Evolutionary conservation across 2,329 filamentous ascomycete species (phyloP), one percentile per base, ranked within the genome.

Genomic region (Alternaria sp.): DNA sequence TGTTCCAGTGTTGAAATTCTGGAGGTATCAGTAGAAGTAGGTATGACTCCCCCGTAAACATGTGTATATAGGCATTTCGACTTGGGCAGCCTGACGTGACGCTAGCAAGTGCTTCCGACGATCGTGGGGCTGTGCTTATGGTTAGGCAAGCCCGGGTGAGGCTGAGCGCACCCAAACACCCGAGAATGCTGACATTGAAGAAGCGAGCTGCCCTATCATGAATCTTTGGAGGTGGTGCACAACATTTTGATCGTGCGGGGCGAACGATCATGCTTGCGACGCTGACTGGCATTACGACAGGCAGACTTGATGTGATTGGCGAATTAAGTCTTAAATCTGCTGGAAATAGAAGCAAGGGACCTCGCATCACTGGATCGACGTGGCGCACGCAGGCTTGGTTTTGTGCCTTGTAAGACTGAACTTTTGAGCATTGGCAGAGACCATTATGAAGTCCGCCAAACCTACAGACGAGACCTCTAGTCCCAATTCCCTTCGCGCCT

Each of bases 381-480:
- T 29, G 26, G 50, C 14, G 29, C 31, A 31, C 10, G 41, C 17
- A 45, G 2, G 17, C 31, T 21, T 24, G n/a, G 44, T n/a, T 23
- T 48, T 21, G 24, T 0, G 23, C 36, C 39, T 36, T 39, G 41
- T 23, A 54, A 55, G 36, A 51, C 29, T 26, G 34, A 51, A 58
- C 61, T 60, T 65, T 66, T 66, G 29, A 41, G 50, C 44, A 59
- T 65, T 62, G 39, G 40, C 49, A 54, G 33, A 51, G 46, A 58
- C 49, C 44, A 41, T 52, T 50, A 23, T 54, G 50, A 39, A 48
- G 46, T 54, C 54, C 41, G 39, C 50, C 50, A 31, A 41, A 23
- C 44, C 42, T 60, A 51, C 37, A 56, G 14, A 29, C 37, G 34
- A 45, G 56, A 40, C 36, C 49, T 54, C 56, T 39, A 53, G 53